Conservation (phyloP, 306 rosid genomes). For the Oemleria cerasiformis region DNA sequence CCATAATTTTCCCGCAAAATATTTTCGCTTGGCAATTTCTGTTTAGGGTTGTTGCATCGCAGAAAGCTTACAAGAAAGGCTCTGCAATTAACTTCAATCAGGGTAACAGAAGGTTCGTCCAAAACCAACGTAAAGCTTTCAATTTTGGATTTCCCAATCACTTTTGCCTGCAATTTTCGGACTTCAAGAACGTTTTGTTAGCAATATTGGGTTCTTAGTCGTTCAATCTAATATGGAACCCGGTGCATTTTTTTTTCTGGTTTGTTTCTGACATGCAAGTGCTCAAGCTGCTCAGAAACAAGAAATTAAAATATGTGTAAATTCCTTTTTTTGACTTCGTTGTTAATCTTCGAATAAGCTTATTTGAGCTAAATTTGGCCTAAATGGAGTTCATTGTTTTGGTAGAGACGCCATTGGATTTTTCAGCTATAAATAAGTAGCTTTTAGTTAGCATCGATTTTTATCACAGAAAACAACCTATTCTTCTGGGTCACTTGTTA, state of each 20-base stretch:
- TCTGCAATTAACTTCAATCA: background rate
- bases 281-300: background rate
- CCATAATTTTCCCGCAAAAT: background rate
- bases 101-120: background rate
- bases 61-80: background rate
- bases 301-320: background rate
- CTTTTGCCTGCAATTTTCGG: too few relatives aligned
- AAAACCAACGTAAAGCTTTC: background rate
- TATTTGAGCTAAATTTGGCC: background rate
- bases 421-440: background rate
- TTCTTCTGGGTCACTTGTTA: background rate
- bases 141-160: background rate
- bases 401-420: background rate
- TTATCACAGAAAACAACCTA: background rate
- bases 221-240: background rate
- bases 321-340: too few relatives aligned
- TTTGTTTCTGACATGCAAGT: background rate
- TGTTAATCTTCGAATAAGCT: background rate
- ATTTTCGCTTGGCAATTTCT: background rate
- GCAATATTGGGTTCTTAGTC: constrained; percentile 5
- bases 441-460: background rate
- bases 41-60: background rate
- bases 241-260: background rate
- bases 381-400: background rate
- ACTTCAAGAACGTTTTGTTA: too few relatives aligned